Conservation (phyloP, 495 filamentous ascomycete genomes). For the Aspergillus indologenus region DNA sequence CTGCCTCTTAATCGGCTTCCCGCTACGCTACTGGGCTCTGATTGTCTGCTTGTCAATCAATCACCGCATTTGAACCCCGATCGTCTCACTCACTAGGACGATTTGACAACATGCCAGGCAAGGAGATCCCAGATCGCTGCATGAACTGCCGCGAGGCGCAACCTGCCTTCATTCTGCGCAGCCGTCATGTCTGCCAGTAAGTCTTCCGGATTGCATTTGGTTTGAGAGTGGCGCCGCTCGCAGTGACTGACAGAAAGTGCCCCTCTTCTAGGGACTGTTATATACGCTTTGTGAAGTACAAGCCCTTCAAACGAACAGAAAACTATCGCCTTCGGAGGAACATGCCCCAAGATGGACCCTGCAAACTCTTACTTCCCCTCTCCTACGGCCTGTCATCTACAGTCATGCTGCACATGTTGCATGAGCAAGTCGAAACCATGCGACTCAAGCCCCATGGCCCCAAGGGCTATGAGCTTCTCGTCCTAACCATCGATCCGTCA, state of each 20-base stretch:
- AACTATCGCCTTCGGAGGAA: conserved; percentile 46
- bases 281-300: conserved; percentile 66
- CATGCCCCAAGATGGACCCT: conserved; percentile 34
- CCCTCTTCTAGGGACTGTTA: conserved; percentile 64
- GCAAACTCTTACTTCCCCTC: conserved; percentile 68
- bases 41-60: conserved; percentile 14
- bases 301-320: conserved; percentile 77
- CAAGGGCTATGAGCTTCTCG: conserved; percentile 61
- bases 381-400: conserved; percentile 82
- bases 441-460: conserved; percentile 50
- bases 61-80: background rate
- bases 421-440: conserved; percentile 62
- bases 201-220: conserved; percentile 14
- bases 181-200: conserved; percentile 48
- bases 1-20: conserved; percentile 19
- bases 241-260: conserved; percentile 13
- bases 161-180: conserved; percentile 36
- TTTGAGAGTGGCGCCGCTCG: conserved; percentile 1
- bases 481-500: conserved; percentile 63
- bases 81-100: background rate
- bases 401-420: conserved; percentile 72
- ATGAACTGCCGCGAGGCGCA: conserved; percentile 43
- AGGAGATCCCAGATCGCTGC: conserved; percentile 32
- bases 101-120: conserved; percentile 35
- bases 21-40: too few relatives aligned